Evolutionary conservation across 768 basidiomycete genomes (phyloP), one percentile per base, ranked within the genome.

Genomic region (Naematelia encephala): DNA sequence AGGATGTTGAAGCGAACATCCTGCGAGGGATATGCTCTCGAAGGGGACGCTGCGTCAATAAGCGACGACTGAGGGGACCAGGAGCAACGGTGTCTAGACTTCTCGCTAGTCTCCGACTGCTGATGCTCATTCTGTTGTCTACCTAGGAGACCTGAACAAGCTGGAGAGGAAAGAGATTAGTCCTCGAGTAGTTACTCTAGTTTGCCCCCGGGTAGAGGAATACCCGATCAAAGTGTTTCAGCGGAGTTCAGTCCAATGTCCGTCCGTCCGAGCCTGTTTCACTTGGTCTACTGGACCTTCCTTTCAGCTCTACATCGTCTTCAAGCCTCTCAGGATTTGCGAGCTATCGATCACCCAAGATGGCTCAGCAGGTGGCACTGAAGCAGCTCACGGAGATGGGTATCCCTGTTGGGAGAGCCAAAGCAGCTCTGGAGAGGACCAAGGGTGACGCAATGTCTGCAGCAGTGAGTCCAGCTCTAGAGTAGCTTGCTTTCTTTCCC

Each of bases 391-490:
- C 66, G 27, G 71, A 69, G 47, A 73, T 69, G 92, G 92, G 92
- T 66, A 90, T 90, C 27, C 89, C 87, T 0, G 74, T 78, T 11
- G 84, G 85, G 12, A 89, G 92, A 79, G 92, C 93, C 42, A 84
- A 84, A 66, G 89, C 87, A 27, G 92, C 92, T 16, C 78, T 96
- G 71, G 83, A 81, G 62, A 85, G 86, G 68, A 83, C 88, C 73
- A 88, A 85, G 48, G 70, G 70, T 62, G 91, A 97, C 81, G 90
- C 92, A 30, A 90, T 90, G 88, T 82, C 89, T 71, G 92, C 92
- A 13, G 91, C 91, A 1, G 91, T 91, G 42, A 47, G 64, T 56
- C 54, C 21, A 16, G 19, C 13, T 21, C 46, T 5, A 11, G 10
- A 5, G 25, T 21, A 23, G 2, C 11, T 39, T 21, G 22, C 16